phyloP scores from a whole-genome alignment of 305 asterid genomes.

The Rubia peregrina region DNA sequence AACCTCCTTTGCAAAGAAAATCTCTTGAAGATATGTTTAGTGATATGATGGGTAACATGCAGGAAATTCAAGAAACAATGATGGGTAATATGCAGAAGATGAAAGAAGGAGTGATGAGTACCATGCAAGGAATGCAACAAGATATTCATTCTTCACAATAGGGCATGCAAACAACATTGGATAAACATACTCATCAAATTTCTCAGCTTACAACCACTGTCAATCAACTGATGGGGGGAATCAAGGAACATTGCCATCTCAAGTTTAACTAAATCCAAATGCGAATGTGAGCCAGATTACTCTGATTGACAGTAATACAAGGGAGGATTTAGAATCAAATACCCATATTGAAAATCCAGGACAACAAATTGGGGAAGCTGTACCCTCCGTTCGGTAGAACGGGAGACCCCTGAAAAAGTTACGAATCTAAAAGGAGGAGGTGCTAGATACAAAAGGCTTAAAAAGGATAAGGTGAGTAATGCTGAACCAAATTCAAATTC shows the following conservation, averaged over 20 bases:
- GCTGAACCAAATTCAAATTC: not conserved
- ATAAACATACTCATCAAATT: not conserved
- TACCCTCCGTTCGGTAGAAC: too few species aligned
- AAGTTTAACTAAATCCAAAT: not conserved
- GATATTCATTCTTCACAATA: not conserved
- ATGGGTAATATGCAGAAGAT: too few species aligned
- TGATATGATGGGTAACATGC: too few species aligned
- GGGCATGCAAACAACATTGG: not conserved
- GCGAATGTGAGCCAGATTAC: not conserved
- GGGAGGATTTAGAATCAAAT: not conserved
- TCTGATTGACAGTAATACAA: not conserved
- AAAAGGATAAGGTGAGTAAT: not conserved
- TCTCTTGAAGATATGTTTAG: too few species aligned
- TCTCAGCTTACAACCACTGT: not conserved
- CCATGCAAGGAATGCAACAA: not conserved
- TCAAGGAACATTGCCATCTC: not conserved
- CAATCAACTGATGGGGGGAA: not conserved
- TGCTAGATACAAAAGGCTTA: not conserved
- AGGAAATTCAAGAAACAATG: too few species aligned
- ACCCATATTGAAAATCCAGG: not conserved
- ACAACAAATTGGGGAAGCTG: too few species aligned
- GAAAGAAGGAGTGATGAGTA: too few species aligned
- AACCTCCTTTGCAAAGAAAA: too few species aligned
- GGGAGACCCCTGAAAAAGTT: too few species aligned
- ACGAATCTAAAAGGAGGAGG: too few species aligned